Evolutionary conservation across 2,329 filamentous ascomycete genomes (phyloP).

Genomic region (Aureobasidium sp.): DNA sequence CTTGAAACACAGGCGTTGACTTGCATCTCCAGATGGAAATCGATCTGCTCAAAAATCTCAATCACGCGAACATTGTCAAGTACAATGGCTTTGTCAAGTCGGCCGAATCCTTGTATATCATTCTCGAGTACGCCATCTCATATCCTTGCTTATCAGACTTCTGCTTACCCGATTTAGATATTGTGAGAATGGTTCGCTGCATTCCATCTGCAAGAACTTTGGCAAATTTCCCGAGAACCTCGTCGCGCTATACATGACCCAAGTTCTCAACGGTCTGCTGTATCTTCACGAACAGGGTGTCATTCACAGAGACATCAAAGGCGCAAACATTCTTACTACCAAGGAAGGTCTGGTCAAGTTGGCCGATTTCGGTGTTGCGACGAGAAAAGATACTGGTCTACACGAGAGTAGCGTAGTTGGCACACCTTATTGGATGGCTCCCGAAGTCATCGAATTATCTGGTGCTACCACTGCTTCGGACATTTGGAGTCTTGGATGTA

Average conservation of each 20-base stretch:
- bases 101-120: constrained; percentile 87
- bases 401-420: constrained; percentile 91
- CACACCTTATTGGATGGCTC: constrained; percentile 99
- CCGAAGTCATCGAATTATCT: constrained; percentile 96
- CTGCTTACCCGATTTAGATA: constrained; percentile 48
- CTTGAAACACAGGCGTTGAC: constrained; percentile 5
- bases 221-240: constrained; percentile 98
- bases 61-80: constrained; percentile 98
- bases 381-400: constrained; percentile 61
- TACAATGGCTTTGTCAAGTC: constrained; percentile 98
- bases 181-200: constrained; percentile 94
- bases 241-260: constrained; percentile 95
- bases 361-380: constrained; percentile 96
- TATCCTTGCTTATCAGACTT: not conserved
- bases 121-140: constrained; percentile 63
- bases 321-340: constrained; percentile 94
- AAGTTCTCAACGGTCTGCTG: constrained; percentile 88
- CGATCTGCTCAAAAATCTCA: constrained; percentile 91
- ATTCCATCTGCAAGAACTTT: constrained; percentile 98
- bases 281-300: constrained; percentile 99
- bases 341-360: constrained; percentile 97
- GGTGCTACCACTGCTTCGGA: constrained; percentile 96
- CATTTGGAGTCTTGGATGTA: constrained; percentile 98
- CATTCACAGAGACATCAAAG: constrained; percentile 97
- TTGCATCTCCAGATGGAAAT: constrained; percentile 57